Base-by-base conservation (phyloP, 306 rosid species). In the Rosa rugosa region DNA sequence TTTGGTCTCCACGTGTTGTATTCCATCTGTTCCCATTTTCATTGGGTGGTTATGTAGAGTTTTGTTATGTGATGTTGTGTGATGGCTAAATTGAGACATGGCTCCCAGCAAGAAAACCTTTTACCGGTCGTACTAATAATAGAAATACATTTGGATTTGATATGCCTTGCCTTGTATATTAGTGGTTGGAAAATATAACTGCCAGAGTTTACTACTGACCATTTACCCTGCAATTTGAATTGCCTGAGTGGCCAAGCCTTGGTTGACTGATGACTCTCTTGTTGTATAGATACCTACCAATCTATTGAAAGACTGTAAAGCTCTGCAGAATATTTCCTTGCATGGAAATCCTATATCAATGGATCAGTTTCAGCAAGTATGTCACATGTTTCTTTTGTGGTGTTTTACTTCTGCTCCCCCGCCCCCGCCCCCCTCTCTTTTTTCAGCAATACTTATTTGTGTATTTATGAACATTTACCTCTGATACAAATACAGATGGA, bases 321-420 rank as follows among this genome's bases (percentile, higher is more conserved):
- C 92, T 64, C 88, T 95, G 77, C 99, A 95, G 86, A 95, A 88
- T 78, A 81, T 93, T 62, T 91, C 99, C 78, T 88, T 95, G 79
- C 99, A 90, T 69, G 95, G 94, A 8, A 95, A 95, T 81, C 99
- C 98, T 54, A 89, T 95, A 75, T 86, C 95, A 79, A 90, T 90
- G 97, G 97, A 93, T 82, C 92, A 87, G 85, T 93, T 95, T 85
- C 97, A 95, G 84, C 98, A 88, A 95, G 98, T 91, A 80, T 14
- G 80, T 8, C 79, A 23, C 36, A 17, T 76, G 85, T 79, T 76
- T 40, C 34, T 5, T 11, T 34, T 71, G n/a, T 27, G 41, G 11
- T 60, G 50, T 9, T 60, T 20, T 41, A 66, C 47, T 12, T 41
- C 18, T n/a, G 4, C 38, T 60, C 5, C 5, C 40, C 69, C 40